phyloP scores from a whole-genome alignment of 1,139 yeast genomes.

The Debaryomycetaceae sp. region DNA sequence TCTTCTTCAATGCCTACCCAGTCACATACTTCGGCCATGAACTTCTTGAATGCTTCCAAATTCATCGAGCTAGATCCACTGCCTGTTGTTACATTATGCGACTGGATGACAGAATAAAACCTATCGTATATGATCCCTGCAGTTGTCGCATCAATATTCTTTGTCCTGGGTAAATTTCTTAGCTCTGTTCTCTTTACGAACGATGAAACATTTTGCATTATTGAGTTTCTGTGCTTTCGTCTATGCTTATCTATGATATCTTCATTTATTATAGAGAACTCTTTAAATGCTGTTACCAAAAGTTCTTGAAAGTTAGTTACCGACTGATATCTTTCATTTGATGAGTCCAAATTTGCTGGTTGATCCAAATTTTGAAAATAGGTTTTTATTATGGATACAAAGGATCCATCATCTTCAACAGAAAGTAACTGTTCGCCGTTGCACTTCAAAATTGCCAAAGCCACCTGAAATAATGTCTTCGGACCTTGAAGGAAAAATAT shows the following conservation, averaged over 20 bases:
- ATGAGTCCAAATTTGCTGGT: slow-evolving; percentile 73
- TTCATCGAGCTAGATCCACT: slow-evolving; percentile 72
- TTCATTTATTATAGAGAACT: slow-evolving; percentile 78
- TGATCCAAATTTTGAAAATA: slow-evolving; percentile 79
- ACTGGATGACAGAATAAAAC: slow-evolving; percentile 73
- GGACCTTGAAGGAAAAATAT: slow-evolving; percentile 91
- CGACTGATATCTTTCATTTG: slow-evolving; percentile 59
- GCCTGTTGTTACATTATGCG: slow-evolving; percentile 63
- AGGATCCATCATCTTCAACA: slow-evolving; percentile 89
- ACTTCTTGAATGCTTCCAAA: slow-evolving; percentile 64
- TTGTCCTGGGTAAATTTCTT: slow-evolving; percentile 75
- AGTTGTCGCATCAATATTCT: slow-evolving; percentile 54
- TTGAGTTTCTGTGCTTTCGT: slow-evolving; percentile 67
- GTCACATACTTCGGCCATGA: slow-evolving; percentile 77
- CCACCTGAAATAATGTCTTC: slow-evolving; percentile 86
- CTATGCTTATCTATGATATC: slow-evolving; percentile 69
- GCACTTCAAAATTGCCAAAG: slow-evolving; percentile 79
- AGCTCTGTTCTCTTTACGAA: slow-evolving; percentile 92
- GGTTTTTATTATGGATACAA: slow-evolving; percentile 78
- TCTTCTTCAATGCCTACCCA: slow-evolving; percentile 55
- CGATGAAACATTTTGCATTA: slow-evolving; percentile 79
- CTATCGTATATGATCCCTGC: slow-evolving; percentile 78
- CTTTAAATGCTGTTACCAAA: slow-evolving; percentile 88
- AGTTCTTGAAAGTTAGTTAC: slow-evolving; percentile 87
- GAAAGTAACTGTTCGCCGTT: slow-evolving; percentile 80